Conservation (phyloP, 2,329 filamentous ascomycete species). For the Purpureocillium lavendulum region DNA sequence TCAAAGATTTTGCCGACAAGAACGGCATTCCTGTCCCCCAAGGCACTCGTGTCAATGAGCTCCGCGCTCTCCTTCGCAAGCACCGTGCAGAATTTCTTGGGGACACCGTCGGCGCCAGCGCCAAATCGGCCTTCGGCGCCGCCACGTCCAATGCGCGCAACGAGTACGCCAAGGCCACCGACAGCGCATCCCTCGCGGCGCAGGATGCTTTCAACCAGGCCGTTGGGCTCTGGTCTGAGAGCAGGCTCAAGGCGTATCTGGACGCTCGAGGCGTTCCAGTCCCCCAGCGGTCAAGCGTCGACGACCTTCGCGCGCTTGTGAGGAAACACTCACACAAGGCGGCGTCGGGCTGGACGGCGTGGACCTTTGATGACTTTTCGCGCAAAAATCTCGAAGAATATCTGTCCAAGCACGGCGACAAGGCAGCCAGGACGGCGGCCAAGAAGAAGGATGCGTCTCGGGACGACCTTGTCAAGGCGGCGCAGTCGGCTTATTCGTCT, state of each 20-base stretch:
- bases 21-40: constrained; percentile 82
- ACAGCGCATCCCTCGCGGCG: constrained; percentile 52
- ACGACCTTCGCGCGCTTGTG: constrained; percentile 68
- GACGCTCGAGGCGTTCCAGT: constrained; percentile 70
- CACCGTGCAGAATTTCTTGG: constrained; percentile 65
- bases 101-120: constrained; percentile 51
- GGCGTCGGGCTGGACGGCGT: constrained; percentile 57
- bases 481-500: constrained; percentile 50
- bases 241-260: constrained; percentile 68
- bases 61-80: constrained; percentile 83
- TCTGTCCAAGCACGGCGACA: constrained; percentile 42
- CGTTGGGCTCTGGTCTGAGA: constrained; percentile 61
- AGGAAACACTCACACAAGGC: constrained; percentile 66
- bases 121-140: constrained; percentile 56
- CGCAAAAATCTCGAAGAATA: constrained; percentile 59
- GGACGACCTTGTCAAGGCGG: constrained; percentile 63
- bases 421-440: constrained; percentile 48
- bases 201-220: constrained; percentile 60
- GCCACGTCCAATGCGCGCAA: constrained; percentile 71
- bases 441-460: constrained; percentile 58
- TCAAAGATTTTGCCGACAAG: constrained; percentile 91
- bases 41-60: constrained; percentile 82
- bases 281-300: constrained; percentile 61
- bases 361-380: constrained; percentile 74
- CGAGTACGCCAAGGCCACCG: constrained; percentile 67